Base-by-base conservation (phyloP, 208 protist species). In the Crithidia thermophila region DNA sequence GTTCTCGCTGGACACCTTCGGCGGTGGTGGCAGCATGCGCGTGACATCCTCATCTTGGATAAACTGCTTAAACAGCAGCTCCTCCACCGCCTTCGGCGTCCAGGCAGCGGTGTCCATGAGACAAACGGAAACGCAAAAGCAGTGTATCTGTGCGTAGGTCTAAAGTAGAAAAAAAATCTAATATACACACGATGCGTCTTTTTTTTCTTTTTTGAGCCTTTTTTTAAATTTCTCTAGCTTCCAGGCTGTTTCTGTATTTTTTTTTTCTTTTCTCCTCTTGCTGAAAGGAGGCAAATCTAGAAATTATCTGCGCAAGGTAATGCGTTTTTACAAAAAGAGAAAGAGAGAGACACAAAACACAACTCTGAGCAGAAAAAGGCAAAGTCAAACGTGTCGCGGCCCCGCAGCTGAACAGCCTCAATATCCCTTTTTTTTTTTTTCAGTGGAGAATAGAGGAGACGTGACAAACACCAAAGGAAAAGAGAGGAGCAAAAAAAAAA, bases 41-140 rank as follows among this genome's bases (percentile, higher is more conserved):
- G 79, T 81, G 16, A 96, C 77, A 56, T 96, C 90, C 72, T 96
- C 90, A 31, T 91, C 80, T 55, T 96, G 92, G 56, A 94, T 90
- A 67, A 85, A 96, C 75, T 94, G 87, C 34, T 80, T 79, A 57
- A 94, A 96, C n/a, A 96, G 72, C 40, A 96, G 78, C 49, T 96
- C 90, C 75, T 96, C 87, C 2, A 94, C 87, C 45, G 91, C 65
- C 30, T 88, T 67, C 28, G 90, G 77, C 0, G 78, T 84, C 88
- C 90, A 96, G n/a, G 63, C 50, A 14, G 67, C 72, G n/a, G 67
- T 55, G 30, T 74, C 73, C 73, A 84, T 82, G 28, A 13, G 11
- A n/a, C n/a, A n/a, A n/a, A n/a, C n/a, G n/a, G n/a, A n/a, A n/a
- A n/a, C n/a, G n/a, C n/a, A n/a, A n/a, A n/a, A n/a, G n/a, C n/a